Base-by-base conservation (phyloP, 345 rosid genomes). In the Luvunga scandens region DNA sequence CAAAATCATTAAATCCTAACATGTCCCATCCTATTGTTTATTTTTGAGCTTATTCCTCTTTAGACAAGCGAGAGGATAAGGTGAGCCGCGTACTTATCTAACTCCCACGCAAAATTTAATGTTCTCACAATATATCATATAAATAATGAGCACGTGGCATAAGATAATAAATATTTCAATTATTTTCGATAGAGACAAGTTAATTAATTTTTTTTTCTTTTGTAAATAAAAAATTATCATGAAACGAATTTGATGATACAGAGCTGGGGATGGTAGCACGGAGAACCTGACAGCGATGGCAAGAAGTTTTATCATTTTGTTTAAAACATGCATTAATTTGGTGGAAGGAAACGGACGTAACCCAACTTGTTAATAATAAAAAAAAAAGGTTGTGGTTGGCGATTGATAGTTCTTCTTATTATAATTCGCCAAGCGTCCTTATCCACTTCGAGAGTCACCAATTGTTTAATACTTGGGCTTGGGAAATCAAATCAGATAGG, bases 101-200 rank as follows among this genome's bases (percentile, higher is more conserved):
- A 42, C 13, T 42, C 48, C 0, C 0, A 13, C 3, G 1, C 4
- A 12, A 42, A 42, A 10, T 10, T 42, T 42, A 42, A 42, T 42
- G 4, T 3, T 42, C 48, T 42, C 12, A 42, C 4, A 12, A 42
- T 12, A 42, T 42, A 42, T 57, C 1, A 0, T n/a, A 8, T 2
- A 22, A 25, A 57, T 2, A 3, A 7, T 8, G 25, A 5, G 9
- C 62, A n/a, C 12, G 62, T 57, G 62, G 28, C 13, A 57, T 0
- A n/a, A n/a, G 5, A 0, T 6, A 6, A 6, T 14, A 14, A 16
- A 1, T 7, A 1, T 53, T 53, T 22, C 27, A 22, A 0, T 22
- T 57, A 22, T 9, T n/a, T 22, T n/a, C 62, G 3, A 57, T 2
- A 57, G 62, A 2, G 62, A 57, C 62, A 57, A 57, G 13, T 59